Percentiles rank a stretch among this genome's conserved stretches.
Conservation (phyloP, 371 early-diverging fungal species). For the Zychaea mexicana region DNA sequence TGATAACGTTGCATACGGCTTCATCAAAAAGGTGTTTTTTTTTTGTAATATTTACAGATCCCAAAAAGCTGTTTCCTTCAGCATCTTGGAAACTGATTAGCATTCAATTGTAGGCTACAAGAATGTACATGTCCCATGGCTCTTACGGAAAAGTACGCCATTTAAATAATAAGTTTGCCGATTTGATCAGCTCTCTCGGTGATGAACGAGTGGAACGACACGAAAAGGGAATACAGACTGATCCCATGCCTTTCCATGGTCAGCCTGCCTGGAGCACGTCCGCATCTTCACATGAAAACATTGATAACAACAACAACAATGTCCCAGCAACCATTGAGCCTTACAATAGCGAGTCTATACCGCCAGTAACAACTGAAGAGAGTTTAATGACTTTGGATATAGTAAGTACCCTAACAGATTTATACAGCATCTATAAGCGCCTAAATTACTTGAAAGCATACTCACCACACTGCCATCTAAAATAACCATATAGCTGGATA, state of each 20-base stretch:
- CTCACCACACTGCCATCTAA: too few relatives aligned
- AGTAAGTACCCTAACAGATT: constrained; percentile 16
- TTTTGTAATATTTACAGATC: constrained; percentile 30
- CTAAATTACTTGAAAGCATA: too few relatives aligned
- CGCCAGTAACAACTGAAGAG: constrained; percentile 46
- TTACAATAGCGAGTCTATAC: constrained; percentile 27
- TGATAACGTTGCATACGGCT: constrained; percentile 34
- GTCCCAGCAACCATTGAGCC: constrained; percentile 28
- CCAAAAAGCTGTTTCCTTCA: too few relatives aligned
- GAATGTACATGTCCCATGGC: constrained; percentile 27
- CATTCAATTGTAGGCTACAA: constrained; percentile 17
- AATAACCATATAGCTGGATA: constrained; percentile 17
- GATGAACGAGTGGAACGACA: constrained; percentile 32
- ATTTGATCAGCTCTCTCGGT: constrained; percentile 22
- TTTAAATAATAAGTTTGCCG: constrained; percentile 22
- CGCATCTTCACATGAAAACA: constrained; percentile 13
- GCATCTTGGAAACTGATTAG: background rate
- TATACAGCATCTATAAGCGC: background rate
- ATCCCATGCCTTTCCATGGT: constrained; percentile 39
- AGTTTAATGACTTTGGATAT: constrained; percentile 46
- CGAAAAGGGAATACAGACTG: constrained; percentile 41
- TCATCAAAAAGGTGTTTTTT: constrained; percentile 28
- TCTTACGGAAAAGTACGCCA: constrained; percentile 46
- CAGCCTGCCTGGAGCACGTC: constrained; percentile 41
- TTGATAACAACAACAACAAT: too few relatives aligned